These are phyloP conservation scores for Mycena vitilis DNA, from an alignment of 768 basidiomycete species.

Conservation along the genomic window DNA sequence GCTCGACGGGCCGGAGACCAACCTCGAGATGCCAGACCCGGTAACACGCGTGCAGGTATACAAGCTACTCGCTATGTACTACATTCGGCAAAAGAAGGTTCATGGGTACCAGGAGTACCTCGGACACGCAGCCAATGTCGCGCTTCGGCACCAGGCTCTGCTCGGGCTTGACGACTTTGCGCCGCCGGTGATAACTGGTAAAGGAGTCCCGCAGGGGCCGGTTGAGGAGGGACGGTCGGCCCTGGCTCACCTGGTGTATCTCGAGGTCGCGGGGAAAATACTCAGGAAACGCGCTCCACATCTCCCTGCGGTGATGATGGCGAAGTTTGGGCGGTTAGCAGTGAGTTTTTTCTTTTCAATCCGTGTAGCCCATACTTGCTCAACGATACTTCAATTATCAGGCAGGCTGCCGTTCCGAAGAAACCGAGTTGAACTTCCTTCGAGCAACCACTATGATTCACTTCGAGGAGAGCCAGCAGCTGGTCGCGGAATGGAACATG, in stretches of 20 bases:
- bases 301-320: conserved; percentile 12
- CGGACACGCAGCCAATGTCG: conserved; percentile 16
- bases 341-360: background rate
- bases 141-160: background rate
- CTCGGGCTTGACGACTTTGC: conserved; percentile 16
- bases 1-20: conserved; percentile 1
- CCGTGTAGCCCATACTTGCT: too few relatives aligned
- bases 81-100: background rate
- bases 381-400: background rate
- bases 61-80: conserved; percentile 17
- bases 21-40: conserved; percentile 5
- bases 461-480: conserved; percentile 4
- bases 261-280: background rate
- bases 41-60: conserved; percentile 19
- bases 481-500: conserved; percentile 9
- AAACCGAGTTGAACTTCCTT: conserved; percentile 22
- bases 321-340: conserved; percentile 15
- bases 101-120: conserved; percentile 14
- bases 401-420: background rate
- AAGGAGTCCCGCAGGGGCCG: too few relatives aligned
- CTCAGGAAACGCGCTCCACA: background rate
- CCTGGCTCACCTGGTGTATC: conserved; percentile 20
- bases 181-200: too few relatives aligned
- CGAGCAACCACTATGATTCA: conserved; percentile 5
- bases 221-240: conserved; percentile 21